Evolutionary conservation across 495 filamentous ascomycete species (phyloP).

Genomic region (Penicillium diatomitis): DNA sequence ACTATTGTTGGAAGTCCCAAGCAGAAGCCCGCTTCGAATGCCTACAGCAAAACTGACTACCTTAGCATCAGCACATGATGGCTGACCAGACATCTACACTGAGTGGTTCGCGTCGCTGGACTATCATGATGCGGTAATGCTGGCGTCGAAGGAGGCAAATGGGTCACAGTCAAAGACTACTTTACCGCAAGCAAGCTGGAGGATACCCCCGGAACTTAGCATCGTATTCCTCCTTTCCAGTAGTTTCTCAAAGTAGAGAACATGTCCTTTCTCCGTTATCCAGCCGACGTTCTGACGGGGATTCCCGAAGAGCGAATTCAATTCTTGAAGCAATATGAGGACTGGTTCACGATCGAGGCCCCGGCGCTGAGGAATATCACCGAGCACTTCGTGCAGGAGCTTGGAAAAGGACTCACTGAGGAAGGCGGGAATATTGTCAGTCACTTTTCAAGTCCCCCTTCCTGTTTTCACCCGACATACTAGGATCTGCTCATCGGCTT

Average conservation of each 20-base stretch:
- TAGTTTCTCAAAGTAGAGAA: background rate
- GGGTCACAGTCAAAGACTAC: background rate
- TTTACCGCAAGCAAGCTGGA: no score
- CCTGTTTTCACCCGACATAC: no score
- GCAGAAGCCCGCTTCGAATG: no score
- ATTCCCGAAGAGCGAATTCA: constrained; percentile 61
- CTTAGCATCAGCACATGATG: no score
- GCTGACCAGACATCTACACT: background rate
- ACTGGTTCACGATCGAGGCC: constrained; percentile 61
- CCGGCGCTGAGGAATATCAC: constrained; percentile 81
- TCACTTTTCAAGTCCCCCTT: constrained; percentile 1
- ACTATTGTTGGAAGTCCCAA: no score
- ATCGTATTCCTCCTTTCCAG: background rate
- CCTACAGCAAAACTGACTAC: no score
- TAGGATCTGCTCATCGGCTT: background rate
- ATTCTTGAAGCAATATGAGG: constrained; percentile 68
- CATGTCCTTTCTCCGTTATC: constrained; percentile 12
- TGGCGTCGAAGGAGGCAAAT: constrained; percentile 9
- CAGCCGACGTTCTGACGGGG: constrained; percentile 52
- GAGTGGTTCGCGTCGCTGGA: background rate
- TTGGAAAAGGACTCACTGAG: constrained; percentile 69
- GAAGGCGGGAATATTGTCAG: constrained; percentile 82
- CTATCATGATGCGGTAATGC: constrained; percentile 14
- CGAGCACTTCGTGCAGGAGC: constrained; percentile 69
- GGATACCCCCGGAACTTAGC: no score